Conservation (phyloP, 2,329 filamentous ascomycete genomes). For the Pseudogymnoascus sp. region DNA sequence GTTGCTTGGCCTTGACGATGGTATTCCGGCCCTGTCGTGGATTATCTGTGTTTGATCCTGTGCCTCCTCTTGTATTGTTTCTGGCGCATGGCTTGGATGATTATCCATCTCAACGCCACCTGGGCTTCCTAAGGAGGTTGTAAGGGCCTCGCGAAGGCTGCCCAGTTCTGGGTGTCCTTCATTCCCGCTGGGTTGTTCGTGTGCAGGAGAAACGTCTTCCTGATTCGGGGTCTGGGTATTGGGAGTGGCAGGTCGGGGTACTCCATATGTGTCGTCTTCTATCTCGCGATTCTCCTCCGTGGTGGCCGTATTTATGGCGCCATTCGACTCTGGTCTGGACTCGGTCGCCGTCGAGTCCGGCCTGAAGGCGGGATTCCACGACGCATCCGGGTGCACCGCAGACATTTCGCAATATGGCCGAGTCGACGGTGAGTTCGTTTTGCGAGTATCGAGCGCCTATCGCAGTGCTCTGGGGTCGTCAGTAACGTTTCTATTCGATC, state of each 20-base stretch:
- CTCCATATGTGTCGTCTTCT: not conserved
- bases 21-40: slow-evolving; percentile 17
- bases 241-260: slow-evolving; percentile 9
- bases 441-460: not conserved
- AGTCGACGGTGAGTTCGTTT: not conserved
- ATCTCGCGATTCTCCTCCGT: not conserved
- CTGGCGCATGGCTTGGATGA: slow-evolving; percentile 17
- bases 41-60: not conserved
- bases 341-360: slow-evolving; percentile 33
- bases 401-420: slow-evolving; percentile 32
- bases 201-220: not conserved
- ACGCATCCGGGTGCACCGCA: slow-evolving; percentile 36
- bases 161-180: slow-evolving; percentile 18
- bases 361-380: slow-evolving; percentile 48
- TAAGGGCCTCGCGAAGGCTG: slow-evolving; percentile 22
- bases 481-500: not conserved
- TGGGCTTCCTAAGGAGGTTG: slow-evolving; percentile 22
- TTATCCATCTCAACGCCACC: slow-evolving; percentile 24
- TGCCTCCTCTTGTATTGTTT: slow-evolving; percentile 13
- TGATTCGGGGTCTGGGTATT: slow-evolving; percentile 5
- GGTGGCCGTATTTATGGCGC: slow-evolving; percentile 4
- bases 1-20: slow-evolving; percentile 24
- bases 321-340: slow-evolving; percentile 14
- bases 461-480: not conserved
- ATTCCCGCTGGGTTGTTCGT: slow-evolving; percentile 12